Evolutionary conservation across 345 rosid genomes (phyloP).

Genomic region (Gossypium herbaceum): DNA sequence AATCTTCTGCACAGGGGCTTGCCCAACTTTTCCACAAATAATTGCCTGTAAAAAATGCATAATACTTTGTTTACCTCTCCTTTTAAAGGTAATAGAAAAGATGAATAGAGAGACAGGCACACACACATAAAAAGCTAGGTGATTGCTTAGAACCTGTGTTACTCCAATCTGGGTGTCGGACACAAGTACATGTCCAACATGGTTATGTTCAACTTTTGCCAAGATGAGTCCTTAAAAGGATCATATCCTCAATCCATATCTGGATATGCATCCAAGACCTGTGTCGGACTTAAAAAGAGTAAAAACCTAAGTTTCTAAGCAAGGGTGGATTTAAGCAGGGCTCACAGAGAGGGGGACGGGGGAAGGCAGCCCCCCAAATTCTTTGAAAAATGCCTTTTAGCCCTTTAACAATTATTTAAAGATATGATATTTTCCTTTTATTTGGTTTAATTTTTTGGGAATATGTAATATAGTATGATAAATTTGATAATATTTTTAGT

Average conservation of each 20-base stretch:
- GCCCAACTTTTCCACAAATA: constrained; percentile 87
- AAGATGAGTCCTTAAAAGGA: neutral
- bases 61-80: neutral
- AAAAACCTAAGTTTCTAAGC: neutral
- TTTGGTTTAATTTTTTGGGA: no score
- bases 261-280: neutral
- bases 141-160: neutral
- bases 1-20: constrained; percentile 85
- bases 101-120: neutral
- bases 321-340: no score
- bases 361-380: no score
- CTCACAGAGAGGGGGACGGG: no score
- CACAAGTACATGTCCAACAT: no score
- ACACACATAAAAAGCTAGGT: neutral
- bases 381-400: no score
- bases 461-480: no score
- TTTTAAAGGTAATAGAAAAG: neutral
- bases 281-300: neutral
- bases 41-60: constrained; percentile 53
- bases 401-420: no score
- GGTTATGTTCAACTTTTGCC: neutral
- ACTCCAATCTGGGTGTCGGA: no score
- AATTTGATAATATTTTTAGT: no score
- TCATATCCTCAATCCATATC: neutral
- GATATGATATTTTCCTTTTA: no score